Base-by-base conservation (phyloP, 129 eudicot genomes). In the Apium graveolens region DNA sequence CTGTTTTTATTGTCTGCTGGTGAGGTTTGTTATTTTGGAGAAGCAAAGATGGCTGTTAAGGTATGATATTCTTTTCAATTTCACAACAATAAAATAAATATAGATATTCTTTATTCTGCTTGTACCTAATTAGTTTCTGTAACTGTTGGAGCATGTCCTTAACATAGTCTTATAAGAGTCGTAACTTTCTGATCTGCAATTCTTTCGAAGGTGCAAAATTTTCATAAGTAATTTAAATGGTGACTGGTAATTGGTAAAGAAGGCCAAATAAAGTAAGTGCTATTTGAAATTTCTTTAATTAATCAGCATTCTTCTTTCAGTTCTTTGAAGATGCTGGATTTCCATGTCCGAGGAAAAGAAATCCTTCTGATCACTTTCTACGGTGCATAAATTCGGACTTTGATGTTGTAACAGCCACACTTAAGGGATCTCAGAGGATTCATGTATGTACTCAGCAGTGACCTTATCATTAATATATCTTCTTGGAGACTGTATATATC, bases 311-410 rank as follows among this genome's bases (percentile, higher is more conserved):
- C 46, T 71, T 41, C 49, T 77, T 34, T 49, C 83, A 87, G 92
- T 90, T 90, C 82, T 90, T 90, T 78, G 96, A 90, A 0, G 92
- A 90, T 77, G 80, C 96, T 0, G 93, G 91, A 66, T 91, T 87
- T 55, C 94, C 97, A 78, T 91, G 95, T 81, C 97, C 94, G 13
- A 91, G 85, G 18, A 87, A 82, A 82, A 83, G 93, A 75, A 91
- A 89, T 70, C 97, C 97, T 3, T 89, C 94, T 24, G 97, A 91
- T 80, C 97, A 91, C 80, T 91, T 91, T 80, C 81, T 91, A 37
- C 89, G 90, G 20, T 91, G 97, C 80, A 89, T 91, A 71, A 91
- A 91, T 76, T 89, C 92, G 5, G 97, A 89, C 83, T 91, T 89
- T 42, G 97, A 91, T 65, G 76, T 88, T 35, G 91, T 87, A 39